Percentiles rank a stretch among this genome's conserved stretches.
These are phyloP conservation scores for Claviceps monticola DNA, from an alignment of 2,329 filamentous ascomycete genomes.

Conservation along the genomic window DNA sequence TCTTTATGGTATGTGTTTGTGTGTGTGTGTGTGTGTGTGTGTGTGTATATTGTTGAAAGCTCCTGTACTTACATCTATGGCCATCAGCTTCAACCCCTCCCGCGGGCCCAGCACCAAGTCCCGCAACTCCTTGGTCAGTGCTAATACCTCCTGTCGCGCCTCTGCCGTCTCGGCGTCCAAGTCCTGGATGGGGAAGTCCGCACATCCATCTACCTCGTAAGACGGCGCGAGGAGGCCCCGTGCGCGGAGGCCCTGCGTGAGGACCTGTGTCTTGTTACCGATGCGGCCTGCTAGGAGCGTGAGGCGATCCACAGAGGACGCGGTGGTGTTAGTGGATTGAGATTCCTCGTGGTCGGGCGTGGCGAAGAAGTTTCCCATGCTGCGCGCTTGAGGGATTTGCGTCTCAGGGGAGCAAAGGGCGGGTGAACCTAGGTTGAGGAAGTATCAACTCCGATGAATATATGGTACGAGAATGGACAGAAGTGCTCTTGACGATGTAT, in stretches of 20 bases:
- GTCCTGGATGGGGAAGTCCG: constrained; percentile 9
- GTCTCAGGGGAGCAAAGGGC: too few species aligned
- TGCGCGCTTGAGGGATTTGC: not conserved
- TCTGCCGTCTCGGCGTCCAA: constrained; percentile 4
- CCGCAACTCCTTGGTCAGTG: constrained; percentile 11
- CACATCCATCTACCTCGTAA: constrained; percentile 7
- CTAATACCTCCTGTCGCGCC: constrained; percentile 11
- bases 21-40: too few species aligned
- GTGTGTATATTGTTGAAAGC: not conserved
- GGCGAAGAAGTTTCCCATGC: constrained; percentile 1
- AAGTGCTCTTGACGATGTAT: too few species aligned
- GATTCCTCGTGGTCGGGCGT: not conserved
- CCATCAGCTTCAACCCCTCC: constrained; percentile 12
- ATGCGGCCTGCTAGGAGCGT: constrained; percentile 9
- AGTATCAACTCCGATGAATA: too few species aligned
- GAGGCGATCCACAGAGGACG: constrained; percentile 8
- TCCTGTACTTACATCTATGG: constrained; percentile 14
- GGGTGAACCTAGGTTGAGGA: too few species aligned
- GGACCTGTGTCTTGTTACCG: constrained; percentile 8
- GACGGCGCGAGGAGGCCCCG: constrained; percentile 11
- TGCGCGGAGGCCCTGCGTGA: constrained; percentile 7
- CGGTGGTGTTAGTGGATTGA: not conserved
- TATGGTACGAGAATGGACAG: too few species aligned
- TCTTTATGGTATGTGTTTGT: not conserved
- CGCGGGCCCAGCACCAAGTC: constrained; percentile 11